phyloP scores from a whole-genome alignment of 768 basidiomycete genomes.

The Auriscalpium microsporum region DNA sequence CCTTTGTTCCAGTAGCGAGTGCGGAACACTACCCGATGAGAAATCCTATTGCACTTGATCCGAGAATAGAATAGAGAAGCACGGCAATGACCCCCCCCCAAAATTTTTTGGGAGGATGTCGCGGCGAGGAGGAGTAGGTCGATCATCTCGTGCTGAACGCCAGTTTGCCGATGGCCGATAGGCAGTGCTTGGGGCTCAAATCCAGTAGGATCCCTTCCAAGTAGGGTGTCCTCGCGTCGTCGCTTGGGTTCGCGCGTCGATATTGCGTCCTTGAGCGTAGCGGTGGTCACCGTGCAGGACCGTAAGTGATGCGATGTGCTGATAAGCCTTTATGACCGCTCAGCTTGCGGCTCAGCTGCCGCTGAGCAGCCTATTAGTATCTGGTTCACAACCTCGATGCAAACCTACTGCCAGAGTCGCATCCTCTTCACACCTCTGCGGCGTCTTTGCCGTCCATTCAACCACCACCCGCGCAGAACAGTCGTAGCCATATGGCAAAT shows the following conservation, averaged over 20 bases:
- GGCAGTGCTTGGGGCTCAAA: too few species aligned
- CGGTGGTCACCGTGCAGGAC: neutral
- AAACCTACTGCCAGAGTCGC: conserved; percentile 4
- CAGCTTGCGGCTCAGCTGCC: too few species aligned
- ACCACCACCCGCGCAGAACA: conserved; percentile 65
- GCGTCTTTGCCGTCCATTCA: conserved; percentile 63
- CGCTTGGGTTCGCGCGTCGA: neutral
- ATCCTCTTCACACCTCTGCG: conserved; percentile 40
- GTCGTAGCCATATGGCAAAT: conserved; percentile 80
- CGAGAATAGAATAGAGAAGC: conserved; percentile 81
- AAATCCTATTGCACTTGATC: conserved; percentile 72
- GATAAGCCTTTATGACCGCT: too few species aligned
- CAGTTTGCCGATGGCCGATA: too few species aligned
- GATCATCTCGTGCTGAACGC: conserved; percentile 34
- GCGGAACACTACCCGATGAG: conserved; percentile 58
- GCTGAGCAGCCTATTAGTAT: neutral
- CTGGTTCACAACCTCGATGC: conserved; percentile 5
- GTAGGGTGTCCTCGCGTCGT: too few species aligned
- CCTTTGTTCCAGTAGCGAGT: conserved; percentile 74
- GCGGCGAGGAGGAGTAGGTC: conserved; percentile 52
- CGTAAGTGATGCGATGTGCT: too few species aligned
- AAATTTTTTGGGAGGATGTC: conserved; percentile 49
- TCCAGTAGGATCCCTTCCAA: too few species aligned
- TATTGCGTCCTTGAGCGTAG: neutral
- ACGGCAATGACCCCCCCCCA: conserved; percentile 43